A percentile compares a stretch with the other conserved stretches of the same genome.
These are phyloP conservation scores for Crotalaria pallida DNA, from an alignment of 306 rosid species.

Conservation along the genomic window DNA sequence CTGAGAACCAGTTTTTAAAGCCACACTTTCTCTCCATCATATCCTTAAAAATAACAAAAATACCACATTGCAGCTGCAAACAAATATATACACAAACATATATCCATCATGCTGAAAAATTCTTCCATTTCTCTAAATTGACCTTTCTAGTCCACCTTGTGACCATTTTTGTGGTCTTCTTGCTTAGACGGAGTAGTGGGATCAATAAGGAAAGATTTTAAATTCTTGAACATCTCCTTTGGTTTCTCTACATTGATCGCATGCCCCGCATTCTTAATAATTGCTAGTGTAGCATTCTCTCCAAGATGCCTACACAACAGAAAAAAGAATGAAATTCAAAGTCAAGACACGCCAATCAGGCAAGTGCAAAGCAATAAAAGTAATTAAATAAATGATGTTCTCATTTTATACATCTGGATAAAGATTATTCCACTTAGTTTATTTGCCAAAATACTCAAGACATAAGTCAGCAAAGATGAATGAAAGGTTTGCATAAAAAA, in stretches of 20 bases:
- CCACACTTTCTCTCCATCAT: not conserved
- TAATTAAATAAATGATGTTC: not conserved
- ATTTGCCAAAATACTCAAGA: not conserved
- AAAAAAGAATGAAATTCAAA: not conserved
- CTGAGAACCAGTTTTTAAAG: not conserved
- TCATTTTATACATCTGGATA: not conserved
- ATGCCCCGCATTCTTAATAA: constrained; percentile 80
- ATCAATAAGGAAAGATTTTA: constrained; percentile 58
- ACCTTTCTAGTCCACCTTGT: constrained; percentile 42
- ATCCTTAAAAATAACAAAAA: not conserved
- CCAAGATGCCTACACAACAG: constrained; percentile 55
- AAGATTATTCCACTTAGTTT: not conserved
- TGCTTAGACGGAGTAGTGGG: constrained; percentile 26
- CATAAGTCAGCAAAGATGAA: not conserved
- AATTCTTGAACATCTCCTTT: constrained; percentile 49
- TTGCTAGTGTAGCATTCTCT: constrained; percentile 56
- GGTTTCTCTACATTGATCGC: constrained; percentile 78
- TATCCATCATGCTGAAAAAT: not conserved
- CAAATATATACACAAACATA: not conserved
- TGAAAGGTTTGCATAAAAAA: no score
- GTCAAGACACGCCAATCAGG: not conserved
- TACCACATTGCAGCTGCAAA: not conserved
- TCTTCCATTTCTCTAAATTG: not conserved
- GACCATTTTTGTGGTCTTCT: constrained; percentile 38
- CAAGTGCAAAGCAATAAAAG: not conserved